phyloP scores from a whole-genome alignment of 2,329 filamentous ascomycete species.

The Epichloe gansuensis region DNA sequence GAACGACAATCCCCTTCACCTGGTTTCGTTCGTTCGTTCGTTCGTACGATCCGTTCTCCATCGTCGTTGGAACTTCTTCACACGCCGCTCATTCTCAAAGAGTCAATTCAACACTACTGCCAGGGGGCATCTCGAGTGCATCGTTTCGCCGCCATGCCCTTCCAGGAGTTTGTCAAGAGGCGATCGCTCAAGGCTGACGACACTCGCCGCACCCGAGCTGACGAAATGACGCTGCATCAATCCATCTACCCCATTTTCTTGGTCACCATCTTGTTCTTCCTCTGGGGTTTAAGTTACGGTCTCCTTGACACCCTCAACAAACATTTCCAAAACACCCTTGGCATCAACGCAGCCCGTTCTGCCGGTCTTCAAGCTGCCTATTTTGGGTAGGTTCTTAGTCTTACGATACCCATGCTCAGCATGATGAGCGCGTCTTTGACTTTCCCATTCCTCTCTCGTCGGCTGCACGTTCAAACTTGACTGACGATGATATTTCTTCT shows the following conservation, averaged over 20 bases:
- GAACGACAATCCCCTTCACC: not conserved
- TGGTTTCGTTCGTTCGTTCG: not conserved
- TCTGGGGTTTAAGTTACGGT: slow-evolving; percentile 36
- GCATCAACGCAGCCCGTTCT: slow-evolving; percentile 31
- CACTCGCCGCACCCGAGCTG: slow-evolving; percentile 27
- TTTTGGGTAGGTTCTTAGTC: slow-evolving; percentile 34
- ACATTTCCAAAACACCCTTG: slow-evolving; percentile 35
- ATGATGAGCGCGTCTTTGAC: too few relatives aligned
- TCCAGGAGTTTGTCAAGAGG: slow-evolving; percentile 31
- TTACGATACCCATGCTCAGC: too few relatives aligned
- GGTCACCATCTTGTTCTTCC: slow-evolving; percentile 33
- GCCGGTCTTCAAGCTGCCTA: slow-evolving; percentile 38
- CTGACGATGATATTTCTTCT: slow-evolving; percentile 19
- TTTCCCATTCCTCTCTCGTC: not conserved
- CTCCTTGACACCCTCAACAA: slow-evolving; percentile 36
- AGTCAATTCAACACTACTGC: not conserved
- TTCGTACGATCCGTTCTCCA: not conserved
- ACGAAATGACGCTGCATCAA: slow-evolving; percentile 50
- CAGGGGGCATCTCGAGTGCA: not conserved
- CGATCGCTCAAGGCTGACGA: slow-evolving; percentile 34
- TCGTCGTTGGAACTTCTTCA: not conserved
- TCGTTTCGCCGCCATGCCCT: slow-evolving; percentile 20
- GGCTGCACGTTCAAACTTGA: slow-evolving; percentile 8
- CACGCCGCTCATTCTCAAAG: not conserved
- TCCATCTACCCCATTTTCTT: slow-evolving; percentile 55